Evolutionary conservation across 768 basidiomycete genomes (phyloP), one percentile per base, ranked within the genome.

Genomic region (Tubosaeta sp.): DNA sequence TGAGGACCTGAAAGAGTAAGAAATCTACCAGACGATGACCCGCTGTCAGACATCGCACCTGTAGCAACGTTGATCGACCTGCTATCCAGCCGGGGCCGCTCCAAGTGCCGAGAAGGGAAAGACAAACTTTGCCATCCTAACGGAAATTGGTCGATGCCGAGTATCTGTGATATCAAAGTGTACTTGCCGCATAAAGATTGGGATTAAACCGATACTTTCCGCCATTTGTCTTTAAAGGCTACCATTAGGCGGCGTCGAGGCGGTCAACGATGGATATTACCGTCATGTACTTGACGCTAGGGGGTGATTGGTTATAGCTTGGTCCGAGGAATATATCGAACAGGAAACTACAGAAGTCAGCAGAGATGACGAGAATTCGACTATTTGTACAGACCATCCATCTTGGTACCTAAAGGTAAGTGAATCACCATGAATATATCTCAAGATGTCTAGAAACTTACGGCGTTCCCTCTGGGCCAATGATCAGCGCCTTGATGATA

Each of bases 241-340:
- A 13, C 3, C 0, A 44, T 66, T 49, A 69, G 39, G 27, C n/a
- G 40, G 6, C n/a, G 41, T 48, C 47, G 4, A 35, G 27, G n/a
- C 36, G 36, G 24, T 43, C 27, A 25, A 49, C 22, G 34, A 3
- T 29, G 16, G 13, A 30, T 14, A 41, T 62, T 62, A 78, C 79
- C 54, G 78, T 79, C 79, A 86, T 82, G 48, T 79, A 81, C 61
- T 85, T 84, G 36, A 87, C 85, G 42, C 68, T 73, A 1, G 94
- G 94, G 8, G 92, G 89, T n/a, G 81, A 75, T 58, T 86, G 83
- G 59, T 94, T 96, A 68, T 96, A 96, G 55, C 78, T 87, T 48
- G 87, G 80, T 11, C 91, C 93, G 7, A 97, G 77, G 71, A 95
- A 94, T 40, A 96, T 92, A 67, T 97, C 94, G 61, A 96, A 97